Percentiles rank a stretch among this genome's conserved stretches.
Evolutionary conservation across 2,329 filamentous ascomycete genomes (phyloP).

Genomic region (Helicocarpus griseus): DNA sequence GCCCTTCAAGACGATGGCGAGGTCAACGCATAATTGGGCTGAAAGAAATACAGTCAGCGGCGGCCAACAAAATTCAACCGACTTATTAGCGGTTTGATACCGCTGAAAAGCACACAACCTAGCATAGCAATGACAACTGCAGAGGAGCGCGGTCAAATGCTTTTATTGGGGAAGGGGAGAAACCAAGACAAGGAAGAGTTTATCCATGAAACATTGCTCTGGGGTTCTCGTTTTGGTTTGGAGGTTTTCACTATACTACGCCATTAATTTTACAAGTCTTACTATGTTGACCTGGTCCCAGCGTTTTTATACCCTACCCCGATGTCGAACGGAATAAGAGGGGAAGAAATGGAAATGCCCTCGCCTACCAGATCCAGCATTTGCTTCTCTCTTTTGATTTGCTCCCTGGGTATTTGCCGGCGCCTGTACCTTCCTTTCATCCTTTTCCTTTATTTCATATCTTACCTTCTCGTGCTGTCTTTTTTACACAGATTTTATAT

Average conservation of each 20-base stretch:
- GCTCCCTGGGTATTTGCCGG: not conserved
- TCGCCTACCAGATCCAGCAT: not conserved
- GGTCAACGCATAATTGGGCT: constrained; percentile 15
- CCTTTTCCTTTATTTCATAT: not conserved
- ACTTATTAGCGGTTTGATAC: constrained; percentile 4
- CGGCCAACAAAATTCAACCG: not conserved
- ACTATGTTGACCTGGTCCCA: not conserved
- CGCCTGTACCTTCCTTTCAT: not conserved
- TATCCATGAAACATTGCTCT: not conserved
- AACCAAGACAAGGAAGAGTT: not conserved
- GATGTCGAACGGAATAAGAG: not conserved
- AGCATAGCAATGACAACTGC: not conserved
- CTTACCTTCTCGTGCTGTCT: constrained; percentile 2
- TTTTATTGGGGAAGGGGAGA: not conserved
- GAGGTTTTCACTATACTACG: not conserved
- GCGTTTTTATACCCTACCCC: not conserved
- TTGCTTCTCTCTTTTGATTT: not conserved
- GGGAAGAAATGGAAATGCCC: not conserved
- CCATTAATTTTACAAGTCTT: constrained; percentile 1
- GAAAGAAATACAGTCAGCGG: constrained; percentile 16
- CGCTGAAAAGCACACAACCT: not conserved
- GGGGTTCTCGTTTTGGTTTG: not conserved
- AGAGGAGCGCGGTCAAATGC: not conserved
- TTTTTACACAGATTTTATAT: not conserved
- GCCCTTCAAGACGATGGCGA: constrained; percentile 21